Percentiles rank a stretch among this genome's conserved stretches.
Conservation (phyloP, 169 alveolate species). For the Plasmodium inui region DNA sequence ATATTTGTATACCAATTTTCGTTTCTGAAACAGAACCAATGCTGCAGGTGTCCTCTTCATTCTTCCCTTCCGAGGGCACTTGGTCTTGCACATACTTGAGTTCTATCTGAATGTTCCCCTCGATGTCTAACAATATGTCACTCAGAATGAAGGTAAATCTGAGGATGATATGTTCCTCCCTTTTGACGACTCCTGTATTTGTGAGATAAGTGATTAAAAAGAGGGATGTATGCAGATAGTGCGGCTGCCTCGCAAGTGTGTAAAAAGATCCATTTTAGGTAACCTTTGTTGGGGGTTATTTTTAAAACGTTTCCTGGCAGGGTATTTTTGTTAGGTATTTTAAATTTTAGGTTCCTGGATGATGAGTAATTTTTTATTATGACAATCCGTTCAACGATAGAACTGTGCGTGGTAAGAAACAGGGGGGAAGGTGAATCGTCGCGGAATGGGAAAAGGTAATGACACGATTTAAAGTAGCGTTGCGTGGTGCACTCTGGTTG, state of each 20-base stretch:
- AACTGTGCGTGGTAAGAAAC: constrained; percentile 7
- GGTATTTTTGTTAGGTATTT: constrained; percentile 52
- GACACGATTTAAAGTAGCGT: neutral
- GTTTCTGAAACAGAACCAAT: constrained; percentile 4
- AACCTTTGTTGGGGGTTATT: constrained; percentile 62
- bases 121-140: constrained; percentile 69
- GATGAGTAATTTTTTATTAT: constrained; percentile 67
- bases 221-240: neutral
- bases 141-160: constrained; percentile 47
- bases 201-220: neutral
- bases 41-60: neutral
- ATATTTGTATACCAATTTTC: constrained; percentile 52
- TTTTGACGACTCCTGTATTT: constrained; percentile 49
- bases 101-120: constrained; percentile 74
- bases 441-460: neutral
- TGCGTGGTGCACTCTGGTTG: neutral
- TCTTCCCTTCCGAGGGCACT: neutral
- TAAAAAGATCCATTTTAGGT: neutral
- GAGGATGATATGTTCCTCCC: constrained; percentile 26
- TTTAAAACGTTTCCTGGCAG: constrained; percentile 51
- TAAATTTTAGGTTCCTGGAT: constrained; percentile 37
- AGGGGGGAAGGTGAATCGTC: constrained; percentile 2
- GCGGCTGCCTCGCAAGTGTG: neutral
- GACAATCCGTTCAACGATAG: constrained; percentile 63
- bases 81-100: constrained; percentile 21